These are phyloP conservation scores for Podospora comata DNA, from an alignment of 495 filamentous ascomycete genomes.

Conservation along the genomic window DNA sequence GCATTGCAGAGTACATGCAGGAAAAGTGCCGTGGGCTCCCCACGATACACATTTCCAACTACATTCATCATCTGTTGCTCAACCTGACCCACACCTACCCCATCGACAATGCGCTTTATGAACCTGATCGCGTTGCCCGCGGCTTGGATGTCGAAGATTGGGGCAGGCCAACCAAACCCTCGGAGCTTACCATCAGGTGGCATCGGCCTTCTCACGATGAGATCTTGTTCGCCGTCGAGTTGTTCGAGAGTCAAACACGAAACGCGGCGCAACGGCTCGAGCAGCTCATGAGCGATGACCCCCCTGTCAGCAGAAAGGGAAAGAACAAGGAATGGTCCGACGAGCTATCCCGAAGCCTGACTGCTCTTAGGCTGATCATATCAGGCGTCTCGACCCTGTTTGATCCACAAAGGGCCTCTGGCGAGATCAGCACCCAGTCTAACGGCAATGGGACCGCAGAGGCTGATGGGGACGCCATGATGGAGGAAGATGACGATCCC, in stretches of 20 bases:
- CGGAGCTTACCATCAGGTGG: conserved; percentile 82
- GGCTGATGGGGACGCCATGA: conserved; percentile 43
- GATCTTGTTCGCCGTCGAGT: conserved; percentile 79
- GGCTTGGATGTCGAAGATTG: conserved; percentile 66
- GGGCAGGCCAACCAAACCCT: conserved; percentile 67
- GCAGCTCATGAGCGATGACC: conserved; percentile 72
- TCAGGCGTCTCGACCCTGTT: conserved; percentile 88
- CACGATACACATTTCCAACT: conserved; percentile 94
- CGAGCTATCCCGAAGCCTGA: conserved; percentile 85
- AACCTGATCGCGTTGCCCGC: conserved; percentile 55
- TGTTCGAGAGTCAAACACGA: conserved; percentile 77
- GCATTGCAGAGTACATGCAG: conserved; percentile 94
- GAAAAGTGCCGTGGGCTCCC: conserved; percentile 88
- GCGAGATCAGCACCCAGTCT: conserved; percentile 31
- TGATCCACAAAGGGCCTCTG: conserved; percentile 68
- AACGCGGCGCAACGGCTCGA: conserved; percentile 55
- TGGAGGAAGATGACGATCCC: conserved; percentile 62
- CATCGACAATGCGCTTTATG: conserved; percentile 80
- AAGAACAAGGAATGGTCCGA: conserved; percentile 98
- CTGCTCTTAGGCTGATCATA: conserved; percentile 77
- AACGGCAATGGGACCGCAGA: conserved; percentile 43
- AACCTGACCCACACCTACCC: conserved; percentile 94
- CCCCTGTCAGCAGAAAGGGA: conserved; percentile 85
- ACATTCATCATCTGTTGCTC: conserved; percentile 96
- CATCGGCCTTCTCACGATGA: conserved; percentile 78